Evolutionary conservation across 2,329 filamentous ascomycete species (phyloP), one percentile per base, ranked within the genome.

Genomic region (Aspergillus fijiensis): DNA sequence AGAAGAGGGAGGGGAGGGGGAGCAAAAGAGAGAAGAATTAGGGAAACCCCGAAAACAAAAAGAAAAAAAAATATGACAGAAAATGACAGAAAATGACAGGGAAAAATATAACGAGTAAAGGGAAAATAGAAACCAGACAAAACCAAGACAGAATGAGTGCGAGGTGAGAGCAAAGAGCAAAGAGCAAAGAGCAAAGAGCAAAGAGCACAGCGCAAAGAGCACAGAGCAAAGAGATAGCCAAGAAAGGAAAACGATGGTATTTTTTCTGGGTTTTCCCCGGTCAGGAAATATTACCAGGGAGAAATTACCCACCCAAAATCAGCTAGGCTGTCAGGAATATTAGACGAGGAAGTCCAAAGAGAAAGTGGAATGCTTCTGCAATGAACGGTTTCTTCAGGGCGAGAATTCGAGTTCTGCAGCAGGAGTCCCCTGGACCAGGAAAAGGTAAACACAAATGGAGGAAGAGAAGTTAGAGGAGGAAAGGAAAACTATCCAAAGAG

Each of bases 91-190:
- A 23, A 23, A 23, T 23, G 23, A 4, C 23, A 23, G 27, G 27
- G 10, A 29, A 27, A 29, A 29, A 9, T 9, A 29, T 29, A 29
- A 29, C 27, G 2, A 29, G 27, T 9, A 29, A 29, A 29, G 27
- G 14, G 51, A 59, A 51, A 23, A 50, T 31, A 50, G 55, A 51
- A 52, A 49, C n/a, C 31, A 52, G 51, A 48, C 33, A 45, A 60
- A 60, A 55, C 29, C 50, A 51, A 27, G 33, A 51, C 2, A 58
- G 35, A 35, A 53, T 16, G 16, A 45, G 39, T 7, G 49, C 58
- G 60, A 59, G 23, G 23, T 4, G 23, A 23, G 27, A 16, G 19
- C 35, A 63, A 51, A 60, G 23, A 23, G 23, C 23, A 42, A 4
- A n/a, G n/a, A n/a, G n/a, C n/a, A n/a, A n/a, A n/a, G n/a, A n/a